These are phyloP conservation scores for Mycoemilia scoparia DNA, from an alignment of 192 early-diverging fungal species.

Conservation along the genomic window DNA sequence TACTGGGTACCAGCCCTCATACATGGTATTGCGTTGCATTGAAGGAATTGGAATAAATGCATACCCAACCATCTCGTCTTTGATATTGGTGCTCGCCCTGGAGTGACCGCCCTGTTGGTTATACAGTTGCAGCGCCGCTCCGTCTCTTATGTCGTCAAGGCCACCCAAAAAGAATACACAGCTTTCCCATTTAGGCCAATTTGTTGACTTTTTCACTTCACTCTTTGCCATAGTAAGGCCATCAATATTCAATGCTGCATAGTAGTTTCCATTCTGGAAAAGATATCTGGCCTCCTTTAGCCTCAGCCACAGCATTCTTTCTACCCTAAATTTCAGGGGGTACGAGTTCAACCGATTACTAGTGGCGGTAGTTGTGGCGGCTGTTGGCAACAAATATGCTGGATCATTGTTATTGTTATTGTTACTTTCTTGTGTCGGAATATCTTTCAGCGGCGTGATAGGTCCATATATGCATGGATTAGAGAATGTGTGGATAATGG, in stretches of 20 bases:
- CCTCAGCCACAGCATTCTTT: conserved; percentile 21
- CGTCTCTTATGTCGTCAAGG: conserved; percentile 6
- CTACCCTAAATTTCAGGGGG: conserved; percentile 11
- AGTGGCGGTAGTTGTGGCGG: conserved; percentile 2
- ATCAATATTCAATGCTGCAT: conserved; percentile 9
- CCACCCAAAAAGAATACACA: conserved; percentile 14
- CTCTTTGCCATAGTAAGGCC: conserved; percentile 13
- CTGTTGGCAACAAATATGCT: conserved; percentile 10
- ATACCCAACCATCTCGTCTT: conserved; percentile 14
- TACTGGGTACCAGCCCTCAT: conserved; percentile 29
- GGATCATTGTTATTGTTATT: conserved; percentile 18
- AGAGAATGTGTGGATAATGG: neutral
- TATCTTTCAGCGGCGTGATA: conserved; percentile 9
- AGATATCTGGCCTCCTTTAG: conserved; percentile 12
- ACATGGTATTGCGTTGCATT: conserved; percentile 11
- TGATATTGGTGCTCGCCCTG: neutral
- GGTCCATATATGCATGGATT: neutral
- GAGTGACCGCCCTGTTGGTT: neutral
- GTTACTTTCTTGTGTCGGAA: conserved; percentile 9
- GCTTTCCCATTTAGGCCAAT: conserved; percentile 2
- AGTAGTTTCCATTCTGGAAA: neutral
- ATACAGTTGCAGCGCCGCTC: neutral
- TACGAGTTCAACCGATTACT: neutral
- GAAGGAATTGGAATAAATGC: conserved; percentile 14
- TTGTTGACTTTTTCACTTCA: conserved; percentile 2